These are phyloP conservation scores for Waltergamsia citrina DNA, from an alignment of 2,329 filamentous ascomycete genomes.

Conservation along the genomic window DNA sequence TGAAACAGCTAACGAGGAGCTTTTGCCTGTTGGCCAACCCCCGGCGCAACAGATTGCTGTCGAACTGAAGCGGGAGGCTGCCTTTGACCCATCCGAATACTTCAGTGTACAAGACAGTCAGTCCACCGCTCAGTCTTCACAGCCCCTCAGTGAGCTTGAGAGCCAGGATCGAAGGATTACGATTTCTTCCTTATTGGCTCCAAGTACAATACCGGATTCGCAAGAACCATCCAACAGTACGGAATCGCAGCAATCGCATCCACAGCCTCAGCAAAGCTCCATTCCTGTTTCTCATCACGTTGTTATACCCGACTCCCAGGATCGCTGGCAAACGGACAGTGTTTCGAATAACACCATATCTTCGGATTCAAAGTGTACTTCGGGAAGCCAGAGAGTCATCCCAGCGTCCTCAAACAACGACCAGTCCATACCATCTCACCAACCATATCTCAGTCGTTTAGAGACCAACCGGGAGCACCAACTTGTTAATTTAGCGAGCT, in stretches of 20 bases:
- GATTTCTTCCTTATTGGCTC: conserved; percentile 20
- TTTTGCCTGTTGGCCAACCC: not conserved
- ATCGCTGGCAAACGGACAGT: not conserved
- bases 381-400: not conserved
- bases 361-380: not conserved
- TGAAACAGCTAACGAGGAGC: conserved; percentile 10
- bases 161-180: conserved; percentile 19
- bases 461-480: no score
- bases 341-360: not conserved
- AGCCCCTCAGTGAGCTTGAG: conserved; percentile 23
- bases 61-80: conserved; percentile 15
- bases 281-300: no score
- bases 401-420: not conserved
- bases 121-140: conserved; percentile 13
- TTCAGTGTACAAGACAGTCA: conserved; percentile 14
- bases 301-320: conserved; percentile 9
- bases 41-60: conserved; percentile 13
- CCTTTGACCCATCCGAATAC: conserved; percentile 25
- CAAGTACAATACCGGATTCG: conserved; percentile 32
- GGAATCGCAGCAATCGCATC: conserved; percentile 8
- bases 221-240: conserved; percentile 21
- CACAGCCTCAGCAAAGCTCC: conserved; percentile 5
- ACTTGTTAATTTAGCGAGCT: no score
- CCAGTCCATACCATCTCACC: not conserved
- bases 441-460: no score